Conservation (phyloP, 2,329 filamentous ascomycete genomes). For the Fusarium transvaalense region DNA sequence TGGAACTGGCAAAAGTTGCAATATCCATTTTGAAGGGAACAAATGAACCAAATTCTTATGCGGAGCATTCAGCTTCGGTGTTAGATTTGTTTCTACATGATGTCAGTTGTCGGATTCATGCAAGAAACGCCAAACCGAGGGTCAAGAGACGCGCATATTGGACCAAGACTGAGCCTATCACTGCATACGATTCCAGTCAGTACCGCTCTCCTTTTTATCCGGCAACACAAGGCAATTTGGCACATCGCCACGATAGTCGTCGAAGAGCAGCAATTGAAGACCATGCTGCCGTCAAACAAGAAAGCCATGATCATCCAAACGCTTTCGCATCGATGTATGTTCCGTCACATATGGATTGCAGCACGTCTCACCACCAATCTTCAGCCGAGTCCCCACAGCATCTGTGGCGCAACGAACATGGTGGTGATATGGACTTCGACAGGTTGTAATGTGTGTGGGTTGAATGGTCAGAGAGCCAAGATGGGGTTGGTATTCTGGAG, state of each 20-base stretch:
- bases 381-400: neutral
- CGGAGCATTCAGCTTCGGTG: conserved; percentile 63
- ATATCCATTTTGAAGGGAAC: conserved; percentile 65
- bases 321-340: neutral
- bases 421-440: neutral
- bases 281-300: neutral
- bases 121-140: neutral
- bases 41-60: conserved; percentile 62
- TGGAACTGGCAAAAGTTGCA: conserved; percentile 56
- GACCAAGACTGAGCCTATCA: neutral
- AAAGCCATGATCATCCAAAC: neutral
- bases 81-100: conserved; percentile 59
- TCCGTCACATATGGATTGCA: neutral
- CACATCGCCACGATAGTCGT: conserved; percentile 5
- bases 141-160: neutral
- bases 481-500: too few relatives aligned
- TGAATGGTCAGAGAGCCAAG: neutral
- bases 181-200: neutral
- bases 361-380: conserved; percentile 1
- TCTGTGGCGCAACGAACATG: neutral
- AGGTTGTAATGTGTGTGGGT: neutral
- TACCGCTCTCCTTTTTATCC: conserved; percentile 13
- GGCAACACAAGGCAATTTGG: neutral
- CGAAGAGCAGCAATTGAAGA: neutral
- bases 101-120: conserved; percentile 7